Evolutionary conservation across 306 rosid genomes (phyloP).

Genomic region (Pterocarpus macrocarpus): DNA sequence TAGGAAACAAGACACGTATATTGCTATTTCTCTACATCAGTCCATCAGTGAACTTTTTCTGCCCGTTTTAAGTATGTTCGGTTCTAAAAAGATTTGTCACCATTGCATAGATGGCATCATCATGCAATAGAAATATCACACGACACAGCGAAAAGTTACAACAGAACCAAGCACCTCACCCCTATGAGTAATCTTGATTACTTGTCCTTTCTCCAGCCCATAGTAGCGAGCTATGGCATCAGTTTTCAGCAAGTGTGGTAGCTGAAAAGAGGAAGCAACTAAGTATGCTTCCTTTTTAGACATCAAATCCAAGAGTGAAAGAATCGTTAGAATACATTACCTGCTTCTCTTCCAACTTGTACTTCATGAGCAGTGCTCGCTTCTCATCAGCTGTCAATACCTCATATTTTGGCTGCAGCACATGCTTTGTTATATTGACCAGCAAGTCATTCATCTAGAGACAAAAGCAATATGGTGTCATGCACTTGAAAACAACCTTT

Average conservation of each 20-base stretch:
- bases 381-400: conserved; percentile 53
- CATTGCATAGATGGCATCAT: conserved; percentile 16
- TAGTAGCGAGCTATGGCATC: conserved; percentile 58
- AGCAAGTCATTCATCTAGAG: conserved; percentile 57
- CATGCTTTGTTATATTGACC: conserved; percentile 60
- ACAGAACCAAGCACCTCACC: conserved; percentile 39
- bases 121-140: conserved; percentile 23
- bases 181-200: conserved; percentile 49
- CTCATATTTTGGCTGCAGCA: conserved; percentile 57
- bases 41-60: not conserved
- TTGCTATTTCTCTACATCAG: not conserved
- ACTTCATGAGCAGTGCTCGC: conserved; percentile 48
- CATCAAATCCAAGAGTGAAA: not conserved
- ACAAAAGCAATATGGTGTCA: conserved; percentile 29
- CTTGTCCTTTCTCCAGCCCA: conserved; percentile 63
- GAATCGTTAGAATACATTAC: conserved; percentile 37
- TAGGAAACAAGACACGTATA: not conserved
- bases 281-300: too few relatives aligned
- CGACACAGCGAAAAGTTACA: conserved; percentile 52
- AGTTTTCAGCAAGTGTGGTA: conserved; percentile 55
- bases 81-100: not conserved
- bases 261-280: conserved; percentile 37
- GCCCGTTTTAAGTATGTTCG: not conserved
- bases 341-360: conserved; percentile 56
- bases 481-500: not conserved